phyloP scores from a whole-genome alignment of 1,284 basidiomycete species.

The Taiwanofungus camphoratus region DNA sequence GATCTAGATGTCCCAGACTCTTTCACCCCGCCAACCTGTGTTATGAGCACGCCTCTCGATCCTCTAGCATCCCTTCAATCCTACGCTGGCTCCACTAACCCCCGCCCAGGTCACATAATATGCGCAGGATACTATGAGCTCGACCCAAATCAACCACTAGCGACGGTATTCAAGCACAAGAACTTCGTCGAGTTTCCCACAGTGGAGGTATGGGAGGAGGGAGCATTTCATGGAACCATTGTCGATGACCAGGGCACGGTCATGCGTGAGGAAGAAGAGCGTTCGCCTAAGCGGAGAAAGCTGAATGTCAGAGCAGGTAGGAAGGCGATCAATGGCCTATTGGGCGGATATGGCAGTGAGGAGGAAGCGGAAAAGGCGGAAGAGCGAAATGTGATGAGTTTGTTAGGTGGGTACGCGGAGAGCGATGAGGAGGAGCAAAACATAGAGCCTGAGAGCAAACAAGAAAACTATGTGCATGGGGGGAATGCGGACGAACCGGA shows the following conservation, averaged over 20 bases:
- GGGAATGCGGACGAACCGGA: not conserved
- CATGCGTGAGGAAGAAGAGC: constrained; percentile 31
- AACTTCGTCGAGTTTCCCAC: constrained; percentile 79
- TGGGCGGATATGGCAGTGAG: constrained; percentile 66
- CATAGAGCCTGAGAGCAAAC: not conserved
- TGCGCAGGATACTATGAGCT: constrained; percentile 51
- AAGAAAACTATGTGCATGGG: not conserved
- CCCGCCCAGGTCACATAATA: constrained; percentile 25
- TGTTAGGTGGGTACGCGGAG: constrained; percentile 50
- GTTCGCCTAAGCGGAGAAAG: constrained; percentile 46
- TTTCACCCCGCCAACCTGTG: constrained; percentile 52
- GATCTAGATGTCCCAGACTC: constrained; percentile 49
- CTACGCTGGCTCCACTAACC: constrained; percentile 14
- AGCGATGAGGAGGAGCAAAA: constrained; percentile 35
- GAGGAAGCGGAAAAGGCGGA: constrained; percentile 32
- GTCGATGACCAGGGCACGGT: constrained; percentile 47
- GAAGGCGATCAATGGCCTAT: constrained; percentile 48
- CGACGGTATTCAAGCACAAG: constrained; percentile 46
- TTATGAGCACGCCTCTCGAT: constrained; percentile 45
- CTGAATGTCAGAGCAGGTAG: constrained; percentile 44
- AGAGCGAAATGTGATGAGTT: constrained; percentile 35
- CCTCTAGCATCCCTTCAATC: constrained; percentile 26
- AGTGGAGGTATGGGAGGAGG: constrained; percentile 65
- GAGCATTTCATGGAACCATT: constrained; percentile 49
- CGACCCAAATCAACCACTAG: constrained; percentile 43